Evolutionary conservation across 768 basidiomycete species (phyloP).

Genomic region (Boletus coccyginus): DNA sequence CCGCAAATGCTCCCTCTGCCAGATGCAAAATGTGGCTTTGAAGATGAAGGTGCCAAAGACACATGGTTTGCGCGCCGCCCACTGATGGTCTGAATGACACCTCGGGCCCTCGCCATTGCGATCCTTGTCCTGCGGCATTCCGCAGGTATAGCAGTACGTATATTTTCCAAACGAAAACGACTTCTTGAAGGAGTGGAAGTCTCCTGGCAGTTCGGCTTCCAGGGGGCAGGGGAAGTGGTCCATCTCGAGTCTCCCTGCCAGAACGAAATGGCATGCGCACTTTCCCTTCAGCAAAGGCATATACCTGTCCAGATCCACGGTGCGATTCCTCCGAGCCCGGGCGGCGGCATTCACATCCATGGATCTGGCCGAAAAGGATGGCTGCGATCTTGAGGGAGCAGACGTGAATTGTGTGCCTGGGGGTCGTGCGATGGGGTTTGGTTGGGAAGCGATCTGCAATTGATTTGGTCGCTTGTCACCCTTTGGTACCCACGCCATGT

Average conservation of each 20-base stretch:
- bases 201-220: background rate
- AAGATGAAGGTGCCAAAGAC: background rate
- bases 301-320: background rate
- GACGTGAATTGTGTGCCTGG: background rate
- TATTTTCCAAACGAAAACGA: background rate
- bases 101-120: too few species aligned
- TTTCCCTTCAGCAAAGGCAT: background rate
- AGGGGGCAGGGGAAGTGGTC: background rate
- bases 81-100: background rate
- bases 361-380: background rate
- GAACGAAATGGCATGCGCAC: slow-evolving; percentile 7
- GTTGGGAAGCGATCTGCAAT: background rate
- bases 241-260: background rate
- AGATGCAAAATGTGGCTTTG: background rate
- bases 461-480: background rate
- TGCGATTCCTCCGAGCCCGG: background rate
- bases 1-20: background rate
- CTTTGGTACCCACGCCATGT: too few species aligned
- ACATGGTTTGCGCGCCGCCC: background rate
- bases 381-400: background rate
- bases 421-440: background rate
- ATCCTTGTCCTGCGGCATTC: background rate
- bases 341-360: background rate
- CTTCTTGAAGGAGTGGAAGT: background rate
- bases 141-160: background rate